A percentile compares a stretch with the other conserved stretches of the same genome.
Evolutionary conservation across 441 rosid genomes (phyloP).

Genomic region (Populus hybrid): DNA sequence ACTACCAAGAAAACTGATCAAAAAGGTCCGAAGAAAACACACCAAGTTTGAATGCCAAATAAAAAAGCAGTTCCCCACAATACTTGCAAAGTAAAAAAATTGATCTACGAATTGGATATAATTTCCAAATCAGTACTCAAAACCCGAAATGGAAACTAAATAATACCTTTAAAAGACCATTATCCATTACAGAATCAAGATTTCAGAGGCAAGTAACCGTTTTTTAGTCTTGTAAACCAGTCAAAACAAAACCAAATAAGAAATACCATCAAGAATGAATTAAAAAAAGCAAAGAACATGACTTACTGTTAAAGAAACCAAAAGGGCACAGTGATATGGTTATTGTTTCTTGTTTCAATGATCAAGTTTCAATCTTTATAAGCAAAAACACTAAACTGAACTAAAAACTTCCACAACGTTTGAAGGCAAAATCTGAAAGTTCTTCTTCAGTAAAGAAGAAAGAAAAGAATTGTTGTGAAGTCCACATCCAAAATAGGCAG

Average conservation of each 20-base stretch:
- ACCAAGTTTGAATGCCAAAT: background rate
- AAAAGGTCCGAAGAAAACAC: background rate
- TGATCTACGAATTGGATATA: background rate
- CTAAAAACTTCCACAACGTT: background rate
- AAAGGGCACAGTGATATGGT: constrained; percentile 24
- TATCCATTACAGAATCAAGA: background rate
- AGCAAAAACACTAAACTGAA: background rate
- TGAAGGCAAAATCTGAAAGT: background rate
- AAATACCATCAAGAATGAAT: constrained; percentile 1
- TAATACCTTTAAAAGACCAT: background rate
- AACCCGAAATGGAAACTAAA: constrained; percentile 18
- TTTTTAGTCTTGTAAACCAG: background rate
- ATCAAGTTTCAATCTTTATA: background rate
- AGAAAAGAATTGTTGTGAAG: background rate
- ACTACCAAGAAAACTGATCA: background rate
- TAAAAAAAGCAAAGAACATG: constrained; percentile 24
- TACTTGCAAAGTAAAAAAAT: background rate
- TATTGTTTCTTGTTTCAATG: background rate
- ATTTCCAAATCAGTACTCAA: constrained; percentile 5
- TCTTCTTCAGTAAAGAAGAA: background rate
- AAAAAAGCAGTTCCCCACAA: background rate
- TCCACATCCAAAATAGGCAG: background rate
- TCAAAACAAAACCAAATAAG: constrained; percentile 4
- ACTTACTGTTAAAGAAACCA: constrained; percentile 52
- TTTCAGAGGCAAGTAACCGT: constrained; percentile 10